Conservation (phyloP, 257 asterid genomes). For the Penstemon barbatus region DNA sequence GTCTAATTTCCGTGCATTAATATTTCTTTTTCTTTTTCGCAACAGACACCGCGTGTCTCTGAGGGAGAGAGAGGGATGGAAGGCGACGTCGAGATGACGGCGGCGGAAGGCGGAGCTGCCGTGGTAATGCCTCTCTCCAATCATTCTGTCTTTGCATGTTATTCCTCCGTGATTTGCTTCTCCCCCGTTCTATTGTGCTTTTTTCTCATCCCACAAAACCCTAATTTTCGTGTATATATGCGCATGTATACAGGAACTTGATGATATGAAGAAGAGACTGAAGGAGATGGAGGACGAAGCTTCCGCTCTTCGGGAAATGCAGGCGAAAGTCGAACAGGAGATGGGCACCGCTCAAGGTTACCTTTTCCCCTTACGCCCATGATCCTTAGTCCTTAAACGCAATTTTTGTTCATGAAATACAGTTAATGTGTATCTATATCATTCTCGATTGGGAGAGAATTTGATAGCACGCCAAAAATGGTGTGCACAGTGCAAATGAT, state of each 20-base stretch:
- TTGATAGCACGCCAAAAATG: neutral
- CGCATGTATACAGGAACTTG: constrained; percentile 52
- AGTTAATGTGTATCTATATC: no score
- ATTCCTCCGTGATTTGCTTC: neutral
- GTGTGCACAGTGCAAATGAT: neutral
- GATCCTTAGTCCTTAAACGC: no score
- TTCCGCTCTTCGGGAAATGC: constrained; percentile 83
- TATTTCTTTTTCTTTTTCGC: neutral
- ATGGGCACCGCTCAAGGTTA: constrained; percentile 75
- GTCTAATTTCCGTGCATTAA: neutral
- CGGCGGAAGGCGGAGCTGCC: constrained; percentile 47
- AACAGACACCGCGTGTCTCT: constrained; percentile 3
- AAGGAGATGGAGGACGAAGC: constrained; percentile 89
- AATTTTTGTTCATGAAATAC: no score
- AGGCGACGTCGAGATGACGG: constrained; percentile 74
- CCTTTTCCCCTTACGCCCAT: neutral
- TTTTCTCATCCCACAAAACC: constrained; percentile 32
- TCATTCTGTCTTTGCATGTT: neutral
- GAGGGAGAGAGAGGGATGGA: constrained; percentile 46
- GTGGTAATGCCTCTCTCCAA: constrained; percentile 31
- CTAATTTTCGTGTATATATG: constrained; percentile 31
- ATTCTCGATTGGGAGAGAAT: neutral
- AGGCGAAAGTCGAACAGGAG: constrained; percentile 75
- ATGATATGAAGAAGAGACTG: constrained; percentile 75
- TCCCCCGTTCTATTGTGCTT: neutral